phyloP scores from a whole-genome alignment of 148 eudicot species.

The Heliosperma pusillum region DNA sequence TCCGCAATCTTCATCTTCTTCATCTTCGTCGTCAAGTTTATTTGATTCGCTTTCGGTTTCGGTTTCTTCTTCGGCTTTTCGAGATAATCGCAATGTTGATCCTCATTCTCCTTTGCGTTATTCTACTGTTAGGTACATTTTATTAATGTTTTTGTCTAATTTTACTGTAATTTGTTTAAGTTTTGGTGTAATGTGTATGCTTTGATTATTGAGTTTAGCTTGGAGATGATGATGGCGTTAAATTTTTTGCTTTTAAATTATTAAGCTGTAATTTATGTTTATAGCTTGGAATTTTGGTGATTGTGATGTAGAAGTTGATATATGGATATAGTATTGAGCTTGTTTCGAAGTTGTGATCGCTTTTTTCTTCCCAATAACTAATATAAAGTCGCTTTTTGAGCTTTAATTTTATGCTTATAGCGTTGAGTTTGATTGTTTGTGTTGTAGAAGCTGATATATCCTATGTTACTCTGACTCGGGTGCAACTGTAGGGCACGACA shows the following conservation, averaged over 20 bases:
- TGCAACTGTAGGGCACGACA: too few species aligned
- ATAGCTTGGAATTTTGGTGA: neutral
- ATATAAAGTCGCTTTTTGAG: too few species aligned
- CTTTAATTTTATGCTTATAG: too few species aligned
- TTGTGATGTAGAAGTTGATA: neutral
- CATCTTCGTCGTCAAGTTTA: neutral
- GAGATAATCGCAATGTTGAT: slow-evolving; percentile 3
- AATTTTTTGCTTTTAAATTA: neutral
- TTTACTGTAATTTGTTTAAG: neutral
- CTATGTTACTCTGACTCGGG: too few species aligned
- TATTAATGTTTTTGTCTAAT: neutral
- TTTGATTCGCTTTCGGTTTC: neutral
- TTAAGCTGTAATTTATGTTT: neutral
- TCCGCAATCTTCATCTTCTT: neutral
- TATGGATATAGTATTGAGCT: neutral
- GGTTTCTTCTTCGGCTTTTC: neutral
- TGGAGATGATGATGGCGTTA: neutral
- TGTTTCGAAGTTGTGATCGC: too few species aligned
- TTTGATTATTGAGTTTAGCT: neutral
- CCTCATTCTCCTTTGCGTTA: slow-evolving; percentile 7
- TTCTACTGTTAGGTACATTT: slow-evolving; percentile 14
- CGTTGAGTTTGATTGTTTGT: too few species aligned
- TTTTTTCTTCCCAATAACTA: too few species aligned
- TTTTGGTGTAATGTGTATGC: neutral
- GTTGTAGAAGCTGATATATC: too few species aligned